phyloP scores from a whole-genome alignment of 108 stramenopile species.

The Cylindrotheca fusiformis region DNA sequence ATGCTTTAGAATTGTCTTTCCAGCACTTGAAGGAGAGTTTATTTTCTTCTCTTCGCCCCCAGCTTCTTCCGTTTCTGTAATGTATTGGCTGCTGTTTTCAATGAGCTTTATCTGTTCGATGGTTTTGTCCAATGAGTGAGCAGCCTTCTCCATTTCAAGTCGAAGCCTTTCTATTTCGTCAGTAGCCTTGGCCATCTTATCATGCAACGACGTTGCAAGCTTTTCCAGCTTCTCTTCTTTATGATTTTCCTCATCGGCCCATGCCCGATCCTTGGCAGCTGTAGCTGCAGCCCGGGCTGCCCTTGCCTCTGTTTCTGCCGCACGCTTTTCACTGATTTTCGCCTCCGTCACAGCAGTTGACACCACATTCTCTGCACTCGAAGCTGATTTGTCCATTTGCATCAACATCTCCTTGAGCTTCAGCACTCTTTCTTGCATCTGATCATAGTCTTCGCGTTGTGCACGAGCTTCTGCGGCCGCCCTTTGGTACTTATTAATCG shows the following conservation, averaged over 20 bases:
- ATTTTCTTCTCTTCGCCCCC: conserved; percentile 29
- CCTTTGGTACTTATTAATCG: conserved; percentile 48
- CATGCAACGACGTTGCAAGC: conserved; percentile 41
- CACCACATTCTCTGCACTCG: conserved; percentile 69
- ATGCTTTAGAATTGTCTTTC: conserved; percentile 39
- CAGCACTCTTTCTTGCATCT: conserved; percentile 45
- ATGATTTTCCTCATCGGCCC: conserved; percentile 63
- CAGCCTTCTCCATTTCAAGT: conserved; percentile 45
- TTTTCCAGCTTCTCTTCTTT: conserved; percentile 66
- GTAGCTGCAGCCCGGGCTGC: conserved; percentile 49
- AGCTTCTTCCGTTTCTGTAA: conserved; percentile 16
- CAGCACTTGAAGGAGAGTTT: conserved; percentile 7
- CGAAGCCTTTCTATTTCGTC: conserved; percentile 37
- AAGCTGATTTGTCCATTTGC: conserved; percentile 45
- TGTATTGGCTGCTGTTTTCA: conserved; percentile 38
- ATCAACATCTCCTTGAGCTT: conserved; percentile 50
- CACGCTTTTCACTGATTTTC: conserved; percentile 80
- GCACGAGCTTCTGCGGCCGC: conserved; percentile 57
- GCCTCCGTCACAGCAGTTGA: conserved; percentile 77
- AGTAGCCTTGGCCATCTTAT: conserved; percentile 28
- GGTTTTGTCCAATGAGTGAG: conserved; percentile 44
- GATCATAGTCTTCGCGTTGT: conserved; percentile 66
- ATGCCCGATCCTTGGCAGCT: conserved; percentile 55
- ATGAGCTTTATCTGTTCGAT: conserved; percentile 62
- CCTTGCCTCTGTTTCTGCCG: conserved; percentile 64